Evolutionary conservation across 1,139 yeast genomes (phyloP), one percentile per base, ranked within the genome.

Genomic region (Suhomyces atakaporum): DNA sequence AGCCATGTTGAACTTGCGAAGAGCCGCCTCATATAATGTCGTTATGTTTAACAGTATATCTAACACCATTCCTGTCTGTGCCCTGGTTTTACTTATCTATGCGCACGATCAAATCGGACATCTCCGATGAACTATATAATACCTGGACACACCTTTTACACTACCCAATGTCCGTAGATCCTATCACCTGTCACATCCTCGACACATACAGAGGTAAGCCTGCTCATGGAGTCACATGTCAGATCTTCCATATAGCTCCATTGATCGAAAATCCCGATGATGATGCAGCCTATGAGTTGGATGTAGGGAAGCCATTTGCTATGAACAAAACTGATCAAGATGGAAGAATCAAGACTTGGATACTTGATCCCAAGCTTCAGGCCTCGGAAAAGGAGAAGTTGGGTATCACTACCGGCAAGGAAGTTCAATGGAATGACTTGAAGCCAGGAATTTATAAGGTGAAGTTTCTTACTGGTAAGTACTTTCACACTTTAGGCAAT

Each of bases 191-290:
- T 60, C 97, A 89, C 58, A 78, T 89, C 11, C 68, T 89, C 25
- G 96, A 89, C 51, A 88, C 96, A 5, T 79, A 84, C n/a, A 62
- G 71, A 9, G 97, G 97, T 1, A 73, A 67, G 43, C 97, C 97
- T 1, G 96, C 96, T 0, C 54, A 63, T 0, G 73, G 70, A 14
- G 90, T 89, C 12, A 62, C 73, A 3, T 82, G 86, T 49, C 80
- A 81, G 28, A 62, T 83, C 21, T 76, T 64, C 53, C 65, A 60
- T 45, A 49, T 70, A 29, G 50, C 69, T 1, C 54, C 65, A 0
- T 45, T 57, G 25, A 45, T 61, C 7, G 36, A 43, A 1, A 55
- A 63, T 12, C 56, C 66, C 2, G 36, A 43, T 9, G 52, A 53
- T 5, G 70, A 60, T 28, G 32, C 44, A 3, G 54, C 62, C 6